Percentiles rank a stretch among this genome's conserved stretches.
Conservation (phyloP, 805 yeast genomes). For the Scheffersomyces lignosus region DNA sequence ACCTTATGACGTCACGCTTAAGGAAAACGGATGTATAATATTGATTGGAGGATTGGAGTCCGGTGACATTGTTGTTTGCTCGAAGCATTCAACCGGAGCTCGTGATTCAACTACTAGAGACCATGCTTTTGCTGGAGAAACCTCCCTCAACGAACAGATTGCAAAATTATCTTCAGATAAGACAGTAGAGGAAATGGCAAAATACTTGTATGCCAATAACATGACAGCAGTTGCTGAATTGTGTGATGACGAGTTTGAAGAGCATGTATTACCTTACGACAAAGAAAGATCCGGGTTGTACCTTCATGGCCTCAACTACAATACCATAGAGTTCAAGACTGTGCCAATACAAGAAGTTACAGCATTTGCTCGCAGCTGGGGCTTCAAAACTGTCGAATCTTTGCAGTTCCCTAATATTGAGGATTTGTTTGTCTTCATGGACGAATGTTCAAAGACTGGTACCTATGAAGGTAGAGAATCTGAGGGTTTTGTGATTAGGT, state of each 20-base stretch:
- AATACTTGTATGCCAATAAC: constrained; percentile 46
- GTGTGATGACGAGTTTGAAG: constrained; percentile 93
- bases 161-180: constrained; percentile 28
- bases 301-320: constrained; percentile 82
- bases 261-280: constrained; percentile 80
- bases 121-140: constrained; percentile 76
- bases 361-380: constrained; percentile 63
- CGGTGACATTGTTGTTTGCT: constrained; percentile 81
- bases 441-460: constrained; percentile 63
- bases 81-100: constrained; percentile 85
- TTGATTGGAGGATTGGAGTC: constrained; percentile 74
- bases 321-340: constrained; percentile 63
- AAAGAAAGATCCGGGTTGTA: constrained; percentile 76
- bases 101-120: constrained; percentile 52
- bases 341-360: constrained; percentile 59
- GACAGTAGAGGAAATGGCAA: constrained; percentile 53
- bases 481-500: constrained; percentile 92
- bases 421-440: constrained; percentile 51
- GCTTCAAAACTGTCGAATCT: constrained; percentile 63
- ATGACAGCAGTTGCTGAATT: constrained; percentile 88
- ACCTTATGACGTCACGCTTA: constrained; percentile 77
- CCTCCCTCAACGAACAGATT: constrained; percentile 57
- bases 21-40: constrained; percentile 93
- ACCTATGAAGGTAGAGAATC: constrained; percentile 68
- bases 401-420: constrained; percentile 37